Percentiles rank a stretch among this genome's conserved stretches.
These are phyloP conservation scores for Colletotrichum eleusines DNA, from an alignment of 2,329 filamentous ascomycete genomes.

Conservation along the genomic window DNA sequence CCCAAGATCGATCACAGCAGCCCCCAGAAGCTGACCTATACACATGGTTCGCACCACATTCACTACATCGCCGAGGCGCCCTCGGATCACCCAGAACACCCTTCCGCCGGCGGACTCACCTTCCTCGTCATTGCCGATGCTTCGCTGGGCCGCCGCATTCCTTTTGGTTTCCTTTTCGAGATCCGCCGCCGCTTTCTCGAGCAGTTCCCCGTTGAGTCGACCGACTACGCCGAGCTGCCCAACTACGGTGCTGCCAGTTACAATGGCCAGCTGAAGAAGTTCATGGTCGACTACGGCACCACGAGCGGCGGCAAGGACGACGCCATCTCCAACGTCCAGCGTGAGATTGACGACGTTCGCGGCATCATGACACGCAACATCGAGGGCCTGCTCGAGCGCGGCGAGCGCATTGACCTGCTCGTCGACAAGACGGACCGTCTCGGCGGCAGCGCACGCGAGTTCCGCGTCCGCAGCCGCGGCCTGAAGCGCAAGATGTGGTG, in stretches of 20 bases:
- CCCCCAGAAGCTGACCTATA: slow-evolving; percentile 93
- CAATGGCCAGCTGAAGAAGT: slow-evolving; percentile 79
- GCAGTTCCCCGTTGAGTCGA: slow-evolving; percentile 72
- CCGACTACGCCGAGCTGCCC: slow-evolving; percentile 82
- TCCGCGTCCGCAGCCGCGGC: slow-evolving; percentile 86
- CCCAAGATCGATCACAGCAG: slow-evolving; percentile 89
- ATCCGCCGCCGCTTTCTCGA: slow-evolving; percentile 89
- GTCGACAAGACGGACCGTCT: slow-evolving; percentile 97
- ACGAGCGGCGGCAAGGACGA: slow-evolving; percentile 81
- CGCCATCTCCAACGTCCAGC: slow-evolving; percentile 84
- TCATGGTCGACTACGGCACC: slow-evolving; percentile 89
- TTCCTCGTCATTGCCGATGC: slow-evolving; percentile 91
- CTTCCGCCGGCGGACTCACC: slow-evolving; percentile 83
- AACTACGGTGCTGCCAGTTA: slow-evolving; percentile 92
- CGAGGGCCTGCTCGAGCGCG: slow-evolving; percentile 87
- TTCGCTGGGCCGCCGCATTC: slow-evolving; percentile 85
- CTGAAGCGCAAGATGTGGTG: slow-evolving; percentile 98
- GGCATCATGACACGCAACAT: slow-evolving; percentile 98
- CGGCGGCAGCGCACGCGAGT: slow-evolving; percentile 89
- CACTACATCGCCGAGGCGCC: slow-evolving; percentile 94
- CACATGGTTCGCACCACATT: slow-evolving; percentile 90
- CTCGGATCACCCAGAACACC: slow-evolving; percentile 68
- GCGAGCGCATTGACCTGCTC: slow-evolving; percentile 91
- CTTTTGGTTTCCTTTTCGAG: slow-evolving; percentile 92
- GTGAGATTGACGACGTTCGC: slow-evolving; percentile 91